These are phyloP conservation scores for Prunus armeniaca DNA, from an alignment of 306 rosid genomes.

Conservation along the genomic window DNA sequence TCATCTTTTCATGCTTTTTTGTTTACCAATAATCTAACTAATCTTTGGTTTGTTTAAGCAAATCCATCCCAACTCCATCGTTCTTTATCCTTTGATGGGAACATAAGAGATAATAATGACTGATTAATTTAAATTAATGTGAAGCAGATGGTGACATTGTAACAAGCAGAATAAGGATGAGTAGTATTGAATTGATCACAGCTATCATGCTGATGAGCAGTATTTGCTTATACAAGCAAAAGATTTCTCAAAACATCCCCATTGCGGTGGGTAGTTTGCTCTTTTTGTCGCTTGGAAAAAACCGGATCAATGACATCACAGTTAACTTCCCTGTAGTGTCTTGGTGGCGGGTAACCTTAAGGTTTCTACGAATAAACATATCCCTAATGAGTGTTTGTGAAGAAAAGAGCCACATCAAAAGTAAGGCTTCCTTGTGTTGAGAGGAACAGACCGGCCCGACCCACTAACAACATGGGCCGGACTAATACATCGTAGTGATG, in stretches of 20 bases:
- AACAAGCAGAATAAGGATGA: constrained; percentile 11
- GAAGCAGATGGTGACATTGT: constrained; percentile 12
- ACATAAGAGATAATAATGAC: constrained; percentile 15
- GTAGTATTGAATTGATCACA: neutral
- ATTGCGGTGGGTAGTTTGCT: neutral
- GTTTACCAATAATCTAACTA: constrained; percentile 34
- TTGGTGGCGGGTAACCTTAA: neutral
- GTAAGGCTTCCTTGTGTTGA: too few species aligned
- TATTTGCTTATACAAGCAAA: neutral
- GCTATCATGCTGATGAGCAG: neutral
- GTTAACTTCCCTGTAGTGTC: neutral
- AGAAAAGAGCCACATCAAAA: neutral
- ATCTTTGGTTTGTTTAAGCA: constrained; percentile 22
- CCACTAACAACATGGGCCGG: too few species aligned
- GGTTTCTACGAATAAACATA: neutral
- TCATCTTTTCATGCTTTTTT: constrained; percentile 13
- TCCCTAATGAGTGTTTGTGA: neutral
- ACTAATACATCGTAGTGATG: too few species aligned
- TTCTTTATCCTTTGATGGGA: constrained; percentile 19
- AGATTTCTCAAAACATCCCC: neutral
- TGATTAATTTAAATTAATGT: neutral
- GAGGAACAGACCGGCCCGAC: too few species aligned
- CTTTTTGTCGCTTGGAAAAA: neutral
- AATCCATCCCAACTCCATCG: constrained; percentile 6
- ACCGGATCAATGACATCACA: neutral